Percentiles rank a stretch among this genome's conserved stretches.
These are phyloP conservation scores for Lineolata rhizophorae DNA, from an alignment of 495 filamentous ascomycete genomes.

Conservation along the genomic window DNA sequence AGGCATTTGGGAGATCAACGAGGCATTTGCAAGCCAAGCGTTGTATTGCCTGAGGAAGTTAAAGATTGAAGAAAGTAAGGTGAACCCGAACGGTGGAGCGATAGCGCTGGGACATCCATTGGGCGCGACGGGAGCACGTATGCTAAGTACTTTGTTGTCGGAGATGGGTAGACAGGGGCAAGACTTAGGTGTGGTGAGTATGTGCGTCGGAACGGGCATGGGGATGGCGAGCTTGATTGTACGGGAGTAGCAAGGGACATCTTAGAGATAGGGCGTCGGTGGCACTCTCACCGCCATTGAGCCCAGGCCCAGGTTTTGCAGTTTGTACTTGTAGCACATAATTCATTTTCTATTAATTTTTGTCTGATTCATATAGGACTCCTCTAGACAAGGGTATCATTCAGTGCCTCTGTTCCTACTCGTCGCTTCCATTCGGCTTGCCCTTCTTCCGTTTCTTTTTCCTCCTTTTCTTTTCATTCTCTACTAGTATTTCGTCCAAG, in stretches of 20 bases:
- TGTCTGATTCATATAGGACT: neutral
- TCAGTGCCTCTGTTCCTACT: neutral
- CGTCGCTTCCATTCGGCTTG: neutral
- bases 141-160: constrained; percentile 17
- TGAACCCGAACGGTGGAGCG: constrained; percentile 52
- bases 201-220: constrained; percentile 26
- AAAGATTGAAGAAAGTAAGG: constrained; percentile 34
- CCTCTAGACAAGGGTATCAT: neutral
- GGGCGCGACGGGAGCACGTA: constrained; percentile 18
- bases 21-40: constrained; percentile 82
- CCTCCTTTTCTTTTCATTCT: constrained; percentile 21
- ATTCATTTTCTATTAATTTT: no score
- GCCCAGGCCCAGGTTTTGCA: neutral
- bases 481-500: constrained; percentile 17
- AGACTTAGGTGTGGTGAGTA: constrained; percentile 19
- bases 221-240: constrained; percentile 25
- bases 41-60: constrained; percentile 59
- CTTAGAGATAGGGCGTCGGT: neutral
- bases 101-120: constrained; percentile 22
- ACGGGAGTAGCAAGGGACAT: constrained; percentile 19
- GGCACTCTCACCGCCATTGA: neutral
- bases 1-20: constrained; percentile 87
- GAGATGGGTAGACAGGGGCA: constrained; percentile 19
- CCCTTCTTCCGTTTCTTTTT: constrained; percentile 18
- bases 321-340: neutral